A percentile compares a stretch with the other conserved stretches of the same genome.
Conservation (phyloP, 108 stramenopile genomes). For the Cyclotella sp. region DNA sequence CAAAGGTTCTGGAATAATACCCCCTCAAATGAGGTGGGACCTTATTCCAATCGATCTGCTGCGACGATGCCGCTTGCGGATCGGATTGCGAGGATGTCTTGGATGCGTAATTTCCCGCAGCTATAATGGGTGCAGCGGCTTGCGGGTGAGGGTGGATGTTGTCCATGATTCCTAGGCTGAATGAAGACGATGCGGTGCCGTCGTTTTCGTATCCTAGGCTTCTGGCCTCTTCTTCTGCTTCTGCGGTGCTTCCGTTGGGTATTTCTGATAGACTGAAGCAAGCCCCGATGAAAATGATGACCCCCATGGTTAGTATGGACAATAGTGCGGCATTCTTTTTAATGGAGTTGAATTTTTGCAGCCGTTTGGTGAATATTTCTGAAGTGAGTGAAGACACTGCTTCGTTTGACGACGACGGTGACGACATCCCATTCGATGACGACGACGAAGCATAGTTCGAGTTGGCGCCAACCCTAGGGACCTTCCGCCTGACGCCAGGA, state of each 20-base stretch:
- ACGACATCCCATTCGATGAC: not conserved
- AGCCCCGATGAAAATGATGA: slow-evolving; percentile 22
- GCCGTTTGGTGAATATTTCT: not conserved
- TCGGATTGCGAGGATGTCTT: no score
- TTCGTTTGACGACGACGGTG: not conserved
- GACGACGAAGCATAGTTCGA: not conserved
- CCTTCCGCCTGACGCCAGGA: not conserved
- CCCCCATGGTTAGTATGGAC: slow-evolving; percentile 4
- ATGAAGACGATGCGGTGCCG: not conserved
- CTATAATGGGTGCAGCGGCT: no score
- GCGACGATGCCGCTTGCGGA: not conserved
- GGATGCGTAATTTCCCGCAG: no score
- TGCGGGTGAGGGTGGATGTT: slow-evolving; percentile 6
- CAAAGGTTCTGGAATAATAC: slow-evolving; percentile 39
- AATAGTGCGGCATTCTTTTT: slow-evolving; percentile 28
- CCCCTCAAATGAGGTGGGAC: slow-evolving; percentile 50
- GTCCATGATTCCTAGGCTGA: slow-evolving; percentile 20
- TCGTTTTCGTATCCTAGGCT: not conserved
- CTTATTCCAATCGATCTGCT: slow-evolving; percentile 34
- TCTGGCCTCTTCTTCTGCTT: slow-evolving; percentile 3
- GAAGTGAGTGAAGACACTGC: not conserved
- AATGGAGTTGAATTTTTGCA: not conserved
- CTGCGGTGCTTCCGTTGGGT: not conserved
- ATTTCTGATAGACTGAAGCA: not conserved
- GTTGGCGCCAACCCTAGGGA: not conserved